A percentile compares a stretch with the other conserved stretches of the same genome.
Evolutionary conservation across 306 rosid genomes (phyloP).

Genomic region (Lathyrus tuberosus): DNA sequence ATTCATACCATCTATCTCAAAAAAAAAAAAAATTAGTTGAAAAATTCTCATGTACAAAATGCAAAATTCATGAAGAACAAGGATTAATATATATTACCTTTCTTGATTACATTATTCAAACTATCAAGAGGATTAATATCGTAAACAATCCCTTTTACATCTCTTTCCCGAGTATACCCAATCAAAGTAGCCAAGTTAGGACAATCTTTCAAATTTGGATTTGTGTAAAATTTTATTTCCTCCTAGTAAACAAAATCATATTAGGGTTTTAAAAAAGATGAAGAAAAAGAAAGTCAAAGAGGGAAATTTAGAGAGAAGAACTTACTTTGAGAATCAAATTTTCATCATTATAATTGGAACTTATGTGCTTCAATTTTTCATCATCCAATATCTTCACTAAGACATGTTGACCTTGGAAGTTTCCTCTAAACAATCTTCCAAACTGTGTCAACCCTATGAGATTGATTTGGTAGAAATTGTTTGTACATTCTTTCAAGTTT

Average conservation of each 20-base stretch:
- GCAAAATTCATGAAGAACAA: background rate
- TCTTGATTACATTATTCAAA: conserved; percentile 47
- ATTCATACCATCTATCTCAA: conserved; percentile 45
- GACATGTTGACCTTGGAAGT: conserved; percentile 44
- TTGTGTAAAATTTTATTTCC: conserved; percentile 54
- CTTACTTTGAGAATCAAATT: conserved; percentile 46
- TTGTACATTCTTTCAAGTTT: conserved; percentile 51
- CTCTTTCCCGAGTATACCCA: conserved; percentile 63
- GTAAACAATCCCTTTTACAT: conserved; percentile 59
- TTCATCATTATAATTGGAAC: too few relatives aligned
- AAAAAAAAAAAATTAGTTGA: background rate
- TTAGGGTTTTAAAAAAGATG: background rate
- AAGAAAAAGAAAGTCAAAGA: background rate
- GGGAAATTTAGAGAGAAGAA: background rate
- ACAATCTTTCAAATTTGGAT: conserved; percentile 45
- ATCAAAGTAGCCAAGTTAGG: conserved; percentile 53
- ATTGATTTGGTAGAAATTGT: conserved; percentile 49
- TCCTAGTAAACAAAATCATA: conserved; percentile 43
- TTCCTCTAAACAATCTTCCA: conserved; percentile 58
- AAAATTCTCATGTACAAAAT: background rate
- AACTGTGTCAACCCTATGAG: conserved; percentile 54
- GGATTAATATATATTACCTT: conserved; percentile 44
- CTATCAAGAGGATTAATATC: conserved; percentile 59
- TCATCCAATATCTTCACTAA: conserved; percentile 57
- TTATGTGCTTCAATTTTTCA: too few relatives aligned